These are phyloP conservation scores for Cantharellus anzutake DNA, from an alignment of 768 basidiomycete species.

Conservation along the genomic window DNA sequence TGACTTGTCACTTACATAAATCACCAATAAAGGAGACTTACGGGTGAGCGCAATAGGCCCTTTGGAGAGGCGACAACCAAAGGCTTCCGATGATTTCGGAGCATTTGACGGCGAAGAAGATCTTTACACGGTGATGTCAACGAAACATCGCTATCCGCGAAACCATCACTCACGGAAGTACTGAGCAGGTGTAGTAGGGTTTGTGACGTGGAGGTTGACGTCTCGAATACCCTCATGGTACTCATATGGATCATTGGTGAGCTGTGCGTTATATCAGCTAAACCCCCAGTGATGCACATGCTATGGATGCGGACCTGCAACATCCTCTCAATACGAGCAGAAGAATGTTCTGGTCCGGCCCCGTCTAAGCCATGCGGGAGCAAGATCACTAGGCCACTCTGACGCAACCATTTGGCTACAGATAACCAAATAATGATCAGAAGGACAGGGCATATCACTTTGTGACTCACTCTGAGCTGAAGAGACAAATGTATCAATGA, in stretches of 20 bases:
- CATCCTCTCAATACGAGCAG: slow-evolving; percentile 72
- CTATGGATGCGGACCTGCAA: slow-evolving; percentile 39
- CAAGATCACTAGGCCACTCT: slow-evolving; percentile 71
- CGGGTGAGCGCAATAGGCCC: slow-evolving; percentile 56
- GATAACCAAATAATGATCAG: background rate
- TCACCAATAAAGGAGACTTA: slow-evolving; percentile 19
- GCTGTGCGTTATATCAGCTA: slow-evolving; percentile 21
- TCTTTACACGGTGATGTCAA: slow-evolving; percentile 14
- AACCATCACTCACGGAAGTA: slow-evolving; percentile 38
- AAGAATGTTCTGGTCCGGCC: slow-evolving; percentile 87
- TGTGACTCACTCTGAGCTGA: slow-evolving; percentile 58
- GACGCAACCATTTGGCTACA: slow-evolving; percentile 81
- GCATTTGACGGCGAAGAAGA: slow-evolving; percentile 68
- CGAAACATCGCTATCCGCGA: no score
- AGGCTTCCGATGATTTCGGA: slow-evolving; percentile 73
- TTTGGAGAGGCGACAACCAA: slow-evolving; percentile 75
- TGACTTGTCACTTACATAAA: background rate
- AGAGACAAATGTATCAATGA: slow-evolving; percentile 76
- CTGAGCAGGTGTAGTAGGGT: slow-evolving; percentile 77
- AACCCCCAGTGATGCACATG: background rate
- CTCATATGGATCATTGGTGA: slow-evolving; percentile 52
- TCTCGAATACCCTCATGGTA: slow-evolving; percentile 20
- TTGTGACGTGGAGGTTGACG: slow-evolving; percentile 71
- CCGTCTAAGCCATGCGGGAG: slow-evolving; percentile 85
- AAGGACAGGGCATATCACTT: background rate